phyloP scores from a whole-genome alignment of 192 early-diverging fungal species.

The Chytriomyces sp. region DNA sequence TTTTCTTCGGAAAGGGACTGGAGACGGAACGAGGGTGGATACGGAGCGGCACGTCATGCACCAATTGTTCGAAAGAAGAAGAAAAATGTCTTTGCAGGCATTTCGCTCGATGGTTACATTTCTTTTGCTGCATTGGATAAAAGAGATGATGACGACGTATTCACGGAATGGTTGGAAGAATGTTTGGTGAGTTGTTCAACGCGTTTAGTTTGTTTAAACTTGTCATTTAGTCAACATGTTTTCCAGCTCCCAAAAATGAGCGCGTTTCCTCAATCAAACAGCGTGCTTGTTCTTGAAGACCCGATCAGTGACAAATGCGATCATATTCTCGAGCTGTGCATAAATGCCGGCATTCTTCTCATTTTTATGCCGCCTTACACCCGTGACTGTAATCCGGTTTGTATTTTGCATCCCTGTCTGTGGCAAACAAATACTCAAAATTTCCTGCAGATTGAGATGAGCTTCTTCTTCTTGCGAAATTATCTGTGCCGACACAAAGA shows the following conservation, averaged over 20 bases:
- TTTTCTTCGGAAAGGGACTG: neutral
- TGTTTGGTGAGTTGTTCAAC: neutral
- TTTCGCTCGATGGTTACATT: neutral
- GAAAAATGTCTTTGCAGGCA: neutral
- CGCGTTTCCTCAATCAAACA: neutral
- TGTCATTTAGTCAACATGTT: neutral
- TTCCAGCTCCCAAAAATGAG: neutral
- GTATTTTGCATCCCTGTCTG: neutral
- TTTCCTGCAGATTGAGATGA: neutral
- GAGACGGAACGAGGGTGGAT: neutral
- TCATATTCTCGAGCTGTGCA: neutral
- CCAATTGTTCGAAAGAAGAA: neutral
- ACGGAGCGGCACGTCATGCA: neutral
- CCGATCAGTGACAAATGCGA: neutral
- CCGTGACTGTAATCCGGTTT: neutral
- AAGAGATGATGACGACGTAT: neutral
- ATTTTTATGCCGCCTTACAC: conserved; percentile 13
- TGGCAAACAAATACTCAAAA: neutral
- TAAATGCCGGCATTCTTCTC: neutral
- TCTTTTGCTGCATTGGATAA: too few species aligned
- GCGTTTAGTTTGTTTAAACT: neutral
- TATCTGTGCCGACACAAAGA: neutral
- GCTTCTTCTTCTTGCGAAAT: neutral
- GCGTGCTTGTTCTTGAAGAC: neutral
- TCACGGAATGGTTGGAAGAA: neutral